phyloP scores from a whole-genome alignment of 805 yeast species.

The Torulaspora microellipsoides region DNA sequence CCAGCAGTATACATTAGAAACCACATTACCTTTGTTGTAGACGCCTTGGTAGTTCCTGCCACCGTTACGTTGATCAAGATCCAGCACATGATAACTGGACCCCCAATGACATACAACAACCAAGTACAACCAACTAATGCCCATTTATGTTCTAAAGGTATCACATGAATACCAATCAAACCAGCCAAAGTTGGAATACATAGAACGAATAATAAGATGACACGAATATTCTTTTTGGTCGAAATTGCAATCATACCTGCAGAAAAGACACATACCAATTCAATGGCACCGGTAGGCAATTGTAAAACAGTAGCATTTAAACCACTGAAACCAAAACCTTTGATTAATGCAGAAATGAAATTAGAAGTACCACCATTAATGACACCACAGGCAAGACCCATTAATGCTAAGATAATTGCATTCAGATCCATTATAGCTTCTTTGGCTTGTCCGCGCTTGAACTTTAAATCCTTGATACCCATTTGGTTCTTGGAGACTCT shows the following conservation, averaged over 20 bases:
- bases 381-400: conserved; percentile 20
- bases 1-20: conserved; percentile 20
- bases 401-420: conserved; percentile 14
- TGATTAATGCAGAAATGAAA: conserved; percentile 20
- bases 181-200: conserved; percentile 23
- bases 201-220: conserved; percentile 14
- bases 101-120: conserved; percentile 21
- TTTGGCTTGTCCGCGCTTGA: conserved; percentile 13
- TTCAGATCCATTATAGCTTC: conserved; percentile 15
- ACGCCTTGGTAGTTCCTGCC: conserved; percentile 20
- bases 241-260: conserved; percentile 21
- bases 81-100: conserved; percentile 24
- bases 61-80: conserved; percentile 18
- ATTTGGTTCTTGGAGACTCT: conserved; percentile 25
- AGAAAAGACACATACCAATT: conserved; percentile 19
- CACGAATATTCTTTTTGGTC: conserved; percentile 17
- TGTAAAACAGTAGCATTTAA: conserved; percentile 19
- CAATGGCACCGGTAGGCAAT: conserved; percentile 22
- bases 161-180: conserved; percentile 18
- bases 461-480: conserved; percentile 19
- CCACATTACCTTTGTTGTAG: conserved; percentile 20
- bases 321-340: conserved; percentile 21
- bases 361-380: conserved; percentile 20
- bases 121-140: conserved; percentile 21
- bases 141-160: conserved; percentile 20